phyloP scores from a whole-genome alignment of 1,139 yeast species.

The Geotrichum macrosporum region DNA sequence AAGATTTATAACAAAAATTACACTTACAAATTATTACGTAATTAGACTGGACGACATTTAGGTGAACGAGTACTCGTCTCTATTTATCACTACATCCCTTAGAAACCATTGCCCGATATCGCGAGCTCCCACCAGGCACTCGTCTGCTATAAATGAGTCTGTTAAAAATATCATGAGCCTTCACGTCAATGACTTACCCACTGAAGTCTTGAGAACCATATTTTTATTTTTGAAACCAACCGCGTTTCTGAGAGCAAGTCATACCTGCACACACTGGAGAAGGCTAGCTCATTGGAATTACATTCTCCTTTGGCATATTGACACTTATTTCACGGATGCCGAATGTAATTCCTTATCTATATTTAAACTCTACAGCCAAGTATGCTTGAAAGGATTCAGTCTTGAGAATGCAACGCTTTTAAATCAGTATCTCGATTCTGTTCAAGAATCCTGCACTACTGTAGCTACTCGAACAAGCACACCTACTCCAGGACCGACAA shows the following conservation, averaged over 20 bases:
- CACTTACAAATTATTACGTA: too few relatives aligned
- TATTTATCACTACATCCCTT: background rate
- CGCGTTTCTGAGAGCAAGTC: conserved; percentile 19
- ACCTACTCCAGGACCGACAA: background rate
- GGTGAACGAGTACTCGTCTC: conserved; percentile 6
- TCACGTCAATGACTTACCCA: conserved; percentile 21
- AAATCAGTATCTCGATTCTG: conserved; percentile 3
- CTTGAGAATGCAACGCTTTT: background rate
- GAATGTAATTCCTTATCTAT: conserved; percentile 4
- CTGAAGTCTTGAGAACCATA: conserved; percentile 21
- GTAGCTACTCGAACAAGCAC: background rate
- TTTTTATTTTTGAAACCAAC: conserved; percentile 17
- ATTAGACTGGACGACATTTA: background rate
- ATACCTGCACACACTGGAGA: conserved; percentile 19
- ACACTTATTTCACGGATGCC: conserved; percentile 10
- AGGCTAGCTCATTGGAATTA: conserved; percentile 20
- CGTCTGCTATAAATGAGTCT: background rate
- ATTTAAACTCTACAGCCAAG: conserved; percentile 10
- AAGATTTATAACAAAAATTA: too few relatives aligned
- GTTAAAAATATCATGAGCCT: conserved; percentile 7
- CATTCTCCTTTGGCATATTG: conserved; percentile 21
- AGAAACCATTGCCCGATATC: background rate
- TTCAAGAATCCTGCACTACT: background rate
- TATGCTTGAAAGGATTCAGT: conserved; percentile 1
- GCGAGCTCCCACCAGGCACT: too few relatives aligned